Percentiles rank a stretch among this genome's conserved stretches.
Conservation (phyloP, 257 asterid genomes). For the Schizonepeta tenuifolia region DNA sequence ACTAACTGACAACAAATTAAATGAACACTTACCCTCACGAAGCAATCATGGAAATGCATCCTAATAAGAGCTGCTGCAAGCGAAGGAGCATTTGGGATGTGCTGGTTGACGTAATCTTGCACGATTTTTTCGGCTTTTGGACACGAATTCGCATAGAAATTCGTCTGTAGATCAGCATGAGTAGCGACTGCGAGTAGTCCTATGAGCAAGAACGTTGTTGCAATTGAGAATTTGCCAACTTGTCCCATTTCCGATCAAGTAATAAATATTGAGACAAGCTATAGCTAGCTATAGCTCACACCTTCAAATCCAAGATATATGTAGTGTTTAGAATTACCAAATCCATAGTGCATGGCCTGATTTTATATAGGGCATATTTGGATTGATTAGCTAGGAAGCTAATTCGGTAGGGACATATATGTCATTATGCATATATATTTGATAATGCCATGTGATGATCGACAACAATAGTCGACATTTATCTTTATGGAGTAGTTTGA, state of each 20-base stretch:
- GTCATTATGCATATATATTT: neutral
- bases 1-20: neutral
- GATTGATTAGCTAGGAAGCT: neutral
- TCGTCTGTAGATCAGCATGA: slow-evolving; percentile 47
- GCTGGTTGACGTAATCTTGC: slow-evolving; percentile 47
- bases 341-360: slow-evolving; percentile 11
- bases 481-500: slow-evolving; percentile 28
- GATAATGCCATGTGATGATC: slow-evolving; percentile 22
- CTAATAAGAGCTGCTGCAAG: slow-evolving; percentile 62
- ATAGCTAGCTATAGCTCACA: no score
- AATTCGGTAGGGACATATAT: neutral
- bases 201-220: slow-evolving; percentile 22
- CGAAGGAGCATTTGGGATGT: slow-evolving; percentile 64
- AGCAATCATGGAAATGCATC: slow-evolving; percentile 64
- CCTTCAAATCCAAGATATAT: neutral
- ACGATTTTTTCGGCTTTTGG: slow-evolving; percentile 70
- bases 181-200: slow-evolving; percentile 30
- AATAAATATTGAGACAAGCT: no score
- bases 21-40: slow-evolving; percentile 46
- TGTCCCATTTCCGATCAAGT: slow-evolving; percentile 35
- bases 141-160: slow-evolving; percentile 60
- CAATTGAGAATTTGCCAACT: slow-evolving; percentile 4
- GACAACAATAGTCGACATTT: neutral
- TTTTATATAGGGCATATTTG: slow-evolving; percentile 36
- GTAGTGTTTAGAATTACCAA: slow-evolving; percentile 1